Conservation (phyloP, 2,329 filamentous ascomycete genomes). For the Sporothrix mexicana region DNA sequence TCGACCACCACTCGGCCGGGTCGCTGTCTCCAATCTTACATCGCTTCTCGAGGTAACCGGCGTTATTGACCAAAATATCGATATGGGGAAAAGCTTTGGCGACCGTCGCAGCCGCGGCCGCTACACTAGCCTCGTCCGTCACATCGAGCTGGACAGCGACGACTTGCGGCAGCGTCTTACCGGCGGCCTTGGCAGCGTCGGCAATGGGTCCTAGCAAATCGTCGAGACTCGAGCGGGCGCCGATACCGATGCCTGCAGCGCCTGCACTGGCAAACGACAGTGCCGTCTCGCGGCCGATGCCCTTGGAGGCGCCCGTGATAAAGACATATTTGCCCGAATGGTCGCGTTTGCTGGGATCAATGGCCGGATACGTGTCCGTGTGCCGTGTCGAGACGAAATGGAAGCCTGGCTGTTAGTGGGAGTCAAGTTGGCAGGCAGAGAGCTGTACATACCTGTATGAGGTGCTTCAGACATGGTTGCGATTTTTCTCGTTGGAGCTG, state of each 20-base stretch:
- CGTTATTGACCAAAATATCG: conserved; percentile 51
- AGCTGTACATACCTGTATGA: conserved; percentile 23
- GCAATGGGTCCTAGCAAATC: conserved; percentile 48
- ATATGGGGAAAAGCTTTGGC: conserved; percentile 45
- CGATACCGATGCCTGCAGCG: conserved; percentile 55
- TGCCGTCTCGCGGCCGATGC: conserved; percentile 40
- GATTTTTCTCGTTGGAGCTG: neutral
- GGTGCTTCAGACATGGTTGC: conserved; percentile 11
- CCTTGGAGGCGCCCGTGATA: conserved; percentile 41
- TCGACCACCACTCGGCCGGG: conserved; percentile 53
- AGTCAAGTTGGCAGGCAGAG: neutral
- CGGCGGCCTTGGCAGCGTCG: conserved; percentile 43
- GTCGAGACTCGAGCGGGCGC: conserved; percentile 56
- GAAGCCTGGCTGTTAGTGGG: conserved; percentile 27
- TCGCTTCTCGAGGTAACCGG: conserved; percentile 50
- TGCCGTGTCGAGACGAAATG: conserved; percentile 38
- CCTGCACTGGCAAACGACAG: conserved; percentile 57
- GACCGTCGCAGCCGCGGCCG: conserved; percentile 44
- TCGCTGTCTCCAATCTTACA: conserved; percentile 47
- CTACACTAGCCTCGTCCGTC: conserved; percentile 45
- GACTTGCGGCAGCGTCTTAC: conserved; percentile 42
- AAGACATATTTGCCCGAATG: conserved; percentile 40
- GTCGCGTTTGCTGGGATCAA: conserved; percentile 37
- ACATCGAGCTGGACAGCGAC: conserved; percentile 46
- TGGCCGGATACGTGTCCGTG: conserved; percentile 45